Percentiles rank a stretch among this genome's conserved stretches.
Conservation (phyloP, 2,329 filamentous ascomycete species). For the Scytalidium sp. region DNA sequence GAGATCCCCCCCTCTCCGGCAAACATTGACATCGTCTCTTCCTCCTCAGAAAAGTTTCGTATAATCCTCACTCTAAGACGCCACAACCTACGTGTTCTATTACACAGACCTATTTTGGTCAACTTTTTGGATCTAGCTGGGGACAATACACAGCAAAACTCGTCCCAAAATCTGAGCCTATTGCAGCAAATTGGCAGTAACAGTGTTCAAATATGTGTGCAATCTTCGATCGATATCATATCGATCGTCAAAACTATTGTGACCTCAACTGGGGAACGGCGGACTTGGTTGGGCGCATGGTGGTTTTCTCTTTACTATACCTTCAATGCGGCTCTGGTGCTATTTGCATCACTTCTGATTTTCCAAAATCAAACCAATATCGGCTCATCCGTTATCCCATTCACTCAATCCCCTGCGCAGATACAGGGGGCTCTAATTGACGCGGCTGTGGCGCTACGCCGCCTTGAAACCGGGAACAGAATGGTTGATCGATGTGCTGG, state of each 20-base stretch:
- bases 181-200: constrained; percentile 29
- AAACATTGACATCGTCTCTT: constrained; percentile 6
- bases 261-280: constrained; percentile 8
- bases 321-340: constrained; percentile 26
- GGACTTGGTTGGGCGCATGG: constrained; percentile 32
- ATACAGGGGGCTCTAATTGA: constrained; percentile 13
- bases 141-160: neutral
- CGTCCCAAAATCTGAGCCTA: constrained; percentile 18
- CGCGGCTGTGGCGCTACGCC: constrained; percentile 20
- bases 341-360: constrained; percentile 27
- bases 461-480: constrained; percentile 27
- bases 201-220: constrained; percentile 28
- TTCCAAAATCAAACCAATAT: constrained; percentile 3
- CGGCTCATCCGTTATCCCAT: constrained; percentile 1
- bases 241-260: constrained; percentile 27
- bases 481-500: constrained; percentile 27
- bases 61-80: constrained; percentile 42
- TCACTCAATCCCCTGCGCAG: constrained; percentile 9
- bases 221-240: constrained; percentile 32
- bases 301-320: constrained; percentile 39
- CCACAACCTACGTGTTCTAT: constrained; percentile 36
- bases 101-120: constrained; percentile 38
- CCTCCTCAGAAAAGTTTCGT: constrained; percentile 29
- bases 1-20: constrained; percentile 18
- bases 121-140: constrained; percentile 30